Evolutionary conservation across 2,329 filamentous ascomycete species (phyloP), one percentile per base, ranked within the genome.

Genomic region (Fusarium sambucinum): DNA sequence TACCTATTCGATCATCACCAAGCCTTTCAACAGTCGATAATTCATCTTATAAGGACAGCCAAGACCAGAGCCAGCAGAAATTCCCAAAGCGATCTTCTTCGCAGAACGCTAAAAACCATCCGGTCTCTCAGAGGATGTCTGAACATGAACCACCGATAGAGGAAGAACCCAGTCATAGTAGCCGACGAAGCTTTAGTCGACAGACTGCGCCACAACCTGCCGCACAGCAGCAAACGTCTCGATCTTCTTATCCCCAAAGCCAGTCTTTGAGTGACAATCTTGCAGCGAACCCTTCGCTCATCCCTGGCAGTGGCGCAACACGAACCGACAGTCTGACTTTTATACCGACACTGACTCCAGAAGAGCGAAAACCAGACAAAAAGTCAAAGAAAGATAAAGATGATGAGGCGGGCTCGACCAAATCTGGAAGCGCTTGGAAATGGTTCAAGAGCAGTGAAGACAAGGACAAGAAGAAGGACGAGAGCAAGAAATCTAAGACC

Each of bases 361-460:
- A 94, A 59, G 92, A 96, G 55, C 91, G 89, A 77, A 93, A 91
- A 73, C 74, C 82, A 0, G 92, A 94, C n/a, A 90, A 89, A 76
- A 93, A 90, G 71, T 86, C 88, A 51, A 94, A 91, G 76, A 93
- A 92, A 75, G 91, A 94, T 6, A 89, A 86, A 66, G 86, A 90
- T 12, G 84, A 90, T 19, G 84, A 90, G 17, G 74, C 78, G 3
- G 89, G 92, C 45, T 79, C 83, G 8, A 81, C 84, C 25, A 87
- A 90, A 63, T 97, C 96, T 13, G 93, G 87, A 77, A 77, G 79
- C 37, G 78, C 78, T 17, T 88, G 89, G 77, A 92, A 92, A 70
- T 94, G 92, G 91, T 88, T 96, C 77, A 90, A 89, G 71, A 86
- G 94, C 32, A 91, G 90, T 61, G 91, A 91, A 70, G 88, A 90